Percentiles rank a stretch among this genome's conserved stretches.
Evolutionary conservation across 2,329 filamentous ascomycete genomes (phyloP).

Genomic region (Calonectria fujianensis): DNA sequence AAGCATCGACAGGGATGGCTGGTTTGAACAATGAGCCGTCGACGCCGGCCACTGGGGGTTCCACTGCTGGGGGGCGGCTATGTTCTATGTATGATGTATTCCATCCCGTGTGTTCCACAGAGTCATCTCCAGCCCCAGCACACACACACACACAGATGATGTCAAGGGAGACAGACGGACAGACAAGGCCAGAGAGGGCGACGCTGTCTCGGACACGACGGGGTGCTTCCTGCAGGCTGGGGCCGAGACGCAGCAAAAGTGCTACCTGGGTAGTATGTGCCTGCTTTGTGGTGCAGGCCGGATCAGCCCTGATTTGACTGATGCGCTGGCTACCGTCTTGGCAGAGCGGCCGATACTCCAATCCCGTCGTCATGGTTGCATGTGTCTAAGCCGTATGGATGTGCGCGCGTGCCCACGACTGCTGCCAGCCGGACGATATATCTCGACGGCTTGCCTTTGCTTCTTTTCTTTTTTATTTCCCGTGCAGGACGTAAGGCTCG

Average conservation of each 20-base stretch:
- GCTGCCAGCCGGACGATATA: conserved; percentile 7
- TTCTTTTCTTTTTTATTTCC: background rate
- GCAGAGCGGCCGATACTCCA: conserved; percentile 20
- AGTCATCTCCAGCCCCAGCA: background rate
- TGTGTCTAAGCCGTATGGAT: conserved; percentile 10
- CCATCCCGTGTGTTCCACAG: background rate
- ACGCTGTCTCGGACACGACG: background rate
- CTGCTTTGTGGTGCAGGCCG: conserved; percentile 15
- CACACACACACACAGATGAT: background rate
- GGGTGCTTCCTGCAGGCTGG: background rate
- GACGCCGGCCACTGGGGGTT: background rate
- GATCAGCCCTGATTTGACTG: conserved; percentile 18
- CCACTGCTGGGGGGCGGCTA: background rate
- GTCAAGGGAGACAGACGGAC: conserved; percentile 7
- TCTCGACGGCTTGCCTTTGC: background rate
- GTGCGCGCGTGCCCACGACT: conserved; percentile 10
- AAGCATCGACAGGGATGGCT: conserved; percentile 10
- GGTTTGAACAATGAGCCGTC: conserved; percentile 7
- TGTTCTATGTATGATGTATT: background rate
- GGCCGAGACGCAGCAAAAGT: background rate
- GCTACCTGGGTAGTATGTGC: background rate
- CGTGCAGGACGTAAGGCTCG: background rate
- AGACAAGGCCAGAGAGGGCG: too few species aligned
- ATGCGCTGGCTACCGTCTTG: conserved; percentile 23
- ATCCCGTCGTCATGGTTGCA: conserved; percentile 26